Evolutionary conservation across 129 eudicot genomes (phyloP), one percentile per base, ranked within the genome.

Genomic region (Centaurea solstitialis): DNA sequence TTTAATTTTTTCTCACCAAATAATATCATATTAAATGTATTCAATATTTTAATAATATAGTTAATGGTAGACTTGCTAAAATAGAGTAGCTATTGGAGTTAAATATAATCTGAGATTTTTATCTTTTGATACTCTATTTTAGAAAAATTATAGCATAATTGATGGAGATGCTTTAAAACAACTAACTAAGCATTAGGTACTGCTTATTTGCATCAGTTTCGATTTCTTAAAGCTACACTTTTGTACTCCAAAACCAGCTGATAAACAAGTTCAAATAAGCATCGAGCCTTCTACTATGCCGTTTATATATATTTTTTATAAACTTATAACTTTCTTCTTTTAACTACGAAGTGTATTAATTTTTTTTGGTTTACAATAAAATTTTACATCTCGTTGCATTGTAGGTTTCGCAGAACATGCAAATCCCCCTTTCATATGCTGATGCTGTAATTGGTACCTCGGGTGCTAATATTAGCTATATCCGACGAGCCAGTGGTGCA

Each of bases 321-420:
- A 64, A 4, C 12, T 30, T 33, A 4, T 26, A 20, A 26, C 22
- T 39, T 12, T n/a, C 13, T 23, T 70, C 4, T 57, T 17, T 57
- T 7, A 15, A 17, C n/a, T 57, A 17, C 22, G 65, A 57, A 57
- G 0, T 57, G 21, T 53, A 53, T 53, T 15, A 15, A 53, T 57
- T 57, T 57, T 17, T 57, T 17, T 57, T 8, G 9, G 65, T n/a
- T n/a, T 57, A n/a, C 65, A 57, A 57, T 57, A n/a, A 12, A 17
- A 57, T 73, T 73, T 5, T 73, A 21, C 35, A 43, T 73, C 53
- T 57, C 37, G 18, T 24, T 6, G 33, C 23, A 9, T 21, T 82
- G 76, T 83, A 93, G 98, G 77, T 93, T 13, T 89, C 94, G 5
- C 94, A 93, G 83, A 92, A 93, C 77, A 93, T 93, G 98, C 97